A percentile compares a stretch with the other conserved stretches of the same genome.
phyloP scores from a whole-genome alignment of 2,329 filamentous ascomycete species.

The Fonsecaea multimorphosa region DNA sequence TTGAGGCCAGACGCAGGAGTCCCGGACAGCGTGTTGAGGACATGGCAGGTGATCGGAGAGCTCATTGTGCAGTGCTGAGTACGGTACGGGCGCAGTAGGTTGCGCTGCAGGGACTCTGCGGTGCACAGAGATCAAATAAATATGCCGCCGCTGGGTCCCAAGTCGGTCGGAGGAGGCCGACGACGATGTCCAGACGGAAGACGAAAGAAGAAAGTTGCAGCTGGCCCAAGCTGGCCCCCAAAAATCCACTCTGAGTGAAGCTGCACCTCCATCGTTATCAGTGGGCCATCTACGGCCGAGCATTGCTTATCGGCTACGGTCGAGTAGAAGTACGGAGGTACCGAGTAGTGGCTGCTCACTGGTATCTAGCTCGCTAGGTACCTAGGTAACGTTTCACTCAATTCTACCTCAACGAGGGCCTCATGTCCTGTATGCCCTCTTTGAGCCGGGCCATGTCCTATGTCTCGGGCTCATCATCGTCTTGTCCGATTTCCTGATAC shows the following conservation, averaged over 20 bases:
- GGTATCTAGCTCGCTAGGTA: too few species aligned
- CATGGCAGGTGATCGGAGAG: constrained; percentile 56
- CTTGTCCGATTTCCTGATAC: constrained; percentile 31
- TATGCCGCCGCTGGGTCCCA: neutral
- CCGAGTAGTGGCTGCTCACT: too few species aligned
- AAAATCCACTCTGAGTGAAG: neutral
- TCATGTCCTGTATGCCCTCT: neutral
- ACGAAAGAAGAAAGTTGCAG: constrained; percentile 14
- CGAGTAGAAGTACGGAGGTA: too few species aligned
- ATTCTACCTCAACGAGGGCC: neutral
- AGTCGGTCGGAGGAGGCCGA: constrained; percentile 26
- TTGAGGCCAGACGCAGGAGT: constrained; percentile 54
- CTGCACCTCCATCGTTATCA: neutral
- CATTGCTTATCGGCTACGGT: constrained; percentile 9
- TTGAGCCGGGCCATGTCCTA: neutral
- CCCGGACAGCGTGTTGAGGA: constrained; percentile 57
- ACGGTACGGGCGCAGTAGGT: constrained; percentile 3
- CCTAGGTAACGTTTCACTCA: too few species aligned
- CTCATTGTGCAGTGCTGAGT: constrained; percentile 29
- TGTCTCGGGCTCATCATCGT: constrained; percentile 25
- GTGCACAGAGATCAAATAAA: constrained; percentile 20
- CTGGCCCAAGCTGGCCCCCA: too few species aligned
- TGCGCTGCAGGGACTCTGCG: neutral
- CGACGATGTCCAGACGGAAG: neutral
- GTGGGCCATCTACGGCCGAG: constrained; percentile 13